Percentiles rank a stretch among this genome's conserved stretches.
These are phyloP conservation scores for Beauveria australis DNA, from an alignment of 2,329 filamentous ascomycete species.

Conservation along the genomic window DNA sequence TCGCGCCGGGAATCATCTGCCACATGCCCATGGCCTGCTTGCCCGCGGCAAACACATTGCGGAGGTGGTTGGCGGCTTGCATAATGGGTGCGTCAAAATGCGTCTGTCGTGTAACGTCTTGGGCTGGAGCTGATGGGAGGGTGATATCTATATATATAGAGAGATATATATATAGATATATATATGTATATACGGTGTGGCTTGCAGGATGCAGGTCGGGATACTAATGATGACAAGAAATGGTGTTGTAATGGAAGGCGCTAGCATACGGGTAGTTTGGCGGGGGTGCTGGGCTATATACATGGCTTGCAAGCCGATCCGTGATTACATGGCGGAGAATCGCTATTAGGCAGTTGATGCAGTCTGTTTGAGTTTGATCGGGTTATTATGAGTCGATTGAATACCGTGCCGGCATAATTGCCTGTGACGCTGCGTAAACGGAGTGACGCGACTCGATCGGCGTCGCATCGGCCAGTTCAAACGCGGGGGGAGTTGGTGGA, in stretches of 20 bases:
- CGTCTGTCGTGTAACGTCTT: background rate
- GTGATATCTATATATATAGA: too few species aligned
- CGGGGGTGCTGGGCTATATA: background rate
- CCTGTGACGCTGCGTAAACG: background rate
- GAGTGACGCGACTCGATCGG: background rate
- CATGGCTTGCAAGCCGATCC: background rate
- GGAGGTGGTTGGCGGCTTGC: conserved; percentile 40
- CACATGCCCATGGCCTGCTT: conserved; percentile 48
- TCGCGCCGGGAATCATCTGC: conserved; percentile 56
- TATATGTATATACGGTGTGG: background rate
- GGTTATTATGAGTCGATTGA: too few species aligned
- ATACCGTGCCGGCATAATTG: background rate
- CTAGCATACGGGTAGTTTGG: background rate
- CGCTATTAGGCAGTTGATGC: background rate
- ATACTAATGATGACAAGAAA: background rate
- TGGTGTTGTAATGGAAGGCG: background rate
- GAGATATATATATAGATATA: too few species aligned
- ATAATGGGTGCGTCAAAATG: conserved; percentile 20
- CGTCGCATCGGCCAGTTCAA: background rate
- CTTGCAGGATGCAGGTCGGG: background rate
- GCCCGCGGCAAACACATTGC: conserved; percentile 39
- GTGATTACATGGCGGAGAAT: background rate
- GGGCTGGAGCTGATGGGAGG: too few species aligned
- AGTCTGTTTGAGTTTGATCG: background rate
- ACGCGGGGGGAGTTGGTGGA: background rate